These are phyloP conservation scores for Rosa multiflora DNA, from an alignment of 306 rosid genomes.

Conservation along the genomic window DNA sequence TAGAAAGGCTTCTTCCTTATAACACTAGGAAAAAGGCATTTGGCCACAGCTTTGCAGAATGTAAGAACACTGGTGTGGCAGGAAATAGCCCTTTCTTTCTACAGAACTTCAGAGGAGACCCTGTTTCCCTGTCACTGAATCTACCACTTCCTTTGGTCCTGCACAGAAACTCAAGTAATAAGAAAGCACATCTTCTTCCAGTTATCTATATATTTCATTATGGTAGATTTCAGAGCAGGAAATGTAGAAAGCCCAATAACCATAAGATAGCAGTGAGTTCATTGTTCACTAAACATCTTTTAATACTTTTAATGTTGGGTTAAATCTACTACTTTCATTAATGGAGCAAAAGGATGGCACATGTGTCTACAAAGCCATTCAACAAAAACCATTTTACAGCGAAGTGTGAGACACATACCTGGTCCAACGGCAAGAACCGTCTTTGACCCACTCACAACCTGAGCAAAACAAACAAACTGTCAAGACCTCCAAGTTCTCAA, in stretches of 20 bases:
- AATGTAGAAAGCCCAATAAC: background rate
- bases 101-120: slow-evolving; percentile 52
- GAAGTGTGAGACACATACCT: slow-evolving; percentile 43
- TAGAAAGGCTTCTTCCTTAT: background rate
- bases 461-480: slow-evolving; percentile 23
- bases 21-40: background rate
- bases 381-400: background rate
- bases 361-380: background rate
- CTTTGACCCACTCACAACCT: slow-evolving; percentile 82
- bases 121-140: slow-evolving; percentile 74
- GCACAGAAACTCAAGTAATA: slow-evolving; percentile 24
- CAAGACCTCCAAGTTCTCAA: background rate
- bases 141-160: slow-evolving; percentile 70
- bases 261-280: background rate
- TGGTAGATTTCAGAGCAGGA: background rate
- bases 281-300: background rate
- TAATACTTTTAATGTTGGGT: background rate
- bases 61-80: background rate
- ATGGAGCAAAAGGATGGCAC: background rate
- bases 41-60: background rate
- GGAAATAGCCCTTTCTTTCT: slow-evolving; percentile 15
- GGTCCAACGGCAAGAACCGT: slow-evolving; percentile 97
- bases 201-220: background rate
- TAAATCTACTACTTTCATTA: background rate
- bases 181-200: background rate